Evolutionary conservation across 129 eudicot genomes (phyloP).

Genomic region (Erigeron canadensis): DNA sequence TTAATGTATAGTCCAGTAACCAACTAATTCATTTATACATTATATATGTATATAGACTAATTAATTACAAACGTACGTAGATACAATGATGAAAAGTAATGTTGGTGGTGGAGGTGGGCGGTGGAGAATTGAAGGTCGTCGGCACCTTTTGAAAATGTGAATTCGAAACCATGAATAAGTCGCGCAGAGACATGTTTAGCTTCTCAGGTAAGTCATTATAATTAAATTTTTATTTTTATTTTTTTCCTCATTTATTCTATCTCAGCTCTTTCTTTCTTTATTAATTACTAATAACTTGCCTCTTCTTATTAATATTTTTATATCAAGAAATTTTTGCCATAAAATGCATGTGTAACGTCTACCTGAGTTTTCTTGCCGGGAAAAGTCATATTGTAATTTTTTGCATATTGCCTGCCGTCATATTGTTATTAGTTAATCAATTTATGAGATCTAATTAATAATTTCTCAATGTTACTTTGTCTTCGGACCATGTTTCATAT

Average conservation of each 20-base stretch:
- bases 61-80: no score
- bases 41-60: no score
- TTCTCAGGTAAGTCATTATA: conserved; percentile 35
- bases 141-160: conserved; percentile 22
- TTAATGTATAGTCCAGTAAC: neutral
- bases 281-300: neutral
- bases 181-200: conserved; percentile 33
- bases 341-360: no score
- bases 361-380: no score
- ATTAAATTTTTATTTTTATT: conserved; percentile 3
- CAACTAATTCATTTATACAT: neutral
- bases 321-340: neutral
- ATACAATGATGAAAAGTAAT: conserved; percentile 31
- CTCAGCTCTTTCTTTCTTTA: neutral
- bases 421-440: no score
- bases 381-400: no score
- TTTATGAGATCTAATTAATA: no score
- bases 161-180: neutral
- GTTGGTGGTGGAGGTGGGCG: conserved; percentile 30
- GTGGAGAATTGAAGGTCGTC: conserved; percentile 26
- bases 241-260: neutral
- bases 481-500: no score
- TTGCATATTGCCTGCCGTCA: no score
- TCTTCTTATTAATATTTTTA: neutral
- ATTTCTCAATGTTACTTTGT: no score